phyloP scores from a whole-genome alignment of 2,329 filamentous ascomycete species.

The Ilyonectria mors-panacis region DNA sequence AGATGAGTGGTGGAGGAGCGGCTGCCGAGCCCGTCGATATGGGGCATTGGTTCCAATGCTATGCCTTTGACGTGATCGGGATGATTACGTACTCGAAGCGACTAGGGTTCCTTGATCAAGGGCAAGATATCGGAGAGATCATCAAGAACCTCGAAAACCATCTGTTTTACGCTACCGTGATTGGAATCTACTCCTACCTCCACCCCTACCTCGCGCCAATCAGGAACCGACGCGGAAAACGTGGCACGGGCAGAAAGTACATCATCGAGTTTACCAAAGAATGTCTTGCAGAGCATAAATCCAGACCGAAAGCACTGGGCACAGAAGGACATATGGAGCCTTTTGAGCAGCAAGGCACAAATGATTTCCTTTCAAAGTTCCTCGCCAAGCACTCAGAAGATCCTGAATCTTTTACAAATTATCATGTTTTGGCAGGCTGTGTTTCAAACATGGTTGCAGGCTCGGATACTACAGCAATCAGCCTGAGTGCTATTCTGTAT shows the following conservation, averaged over 20 bases:
- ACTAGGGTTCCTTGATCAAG: conserved; percentile 12
- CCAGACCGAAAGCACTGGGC: conserved; percentile 1
- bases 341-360: background rate
- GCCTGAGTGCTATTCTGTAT: conserved; percentile 10
- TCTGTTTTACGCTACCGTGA: conserved; percentile 7
- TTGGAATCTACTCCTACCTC: conserved; percentile 4
- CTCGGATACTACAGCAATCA: conserved; percentile 17
- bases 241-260: background rate
- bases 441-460: conserved; percentile 12
- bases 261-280: conserved; percentile 16
- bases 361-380: conserved; percentile 13
- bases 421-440: conserved; percentile 12
- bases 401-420: background rate
- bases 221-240: background rate
- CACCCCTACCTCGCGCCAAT: conserved; percentile 6
- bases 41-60: conserved; percentile 21
- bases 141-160: conserved; percentile 14
- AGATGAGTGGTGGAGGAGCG: conserved; percentile 6
- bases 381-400: conserved; percentile 1
- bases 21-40: conserved; percentile 9
- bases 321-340: background rate
- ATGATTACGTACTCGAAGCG: conserved; percentile 15
- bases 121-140: conserved; percentile 5
- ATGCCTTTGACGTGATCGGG: conserved; percentile 18
- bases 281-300: conserved; percentile 11